phyloP scores from a whole-genome alignment of 805 yeast genomes.

The Nakazawaea sp. region DNA sequence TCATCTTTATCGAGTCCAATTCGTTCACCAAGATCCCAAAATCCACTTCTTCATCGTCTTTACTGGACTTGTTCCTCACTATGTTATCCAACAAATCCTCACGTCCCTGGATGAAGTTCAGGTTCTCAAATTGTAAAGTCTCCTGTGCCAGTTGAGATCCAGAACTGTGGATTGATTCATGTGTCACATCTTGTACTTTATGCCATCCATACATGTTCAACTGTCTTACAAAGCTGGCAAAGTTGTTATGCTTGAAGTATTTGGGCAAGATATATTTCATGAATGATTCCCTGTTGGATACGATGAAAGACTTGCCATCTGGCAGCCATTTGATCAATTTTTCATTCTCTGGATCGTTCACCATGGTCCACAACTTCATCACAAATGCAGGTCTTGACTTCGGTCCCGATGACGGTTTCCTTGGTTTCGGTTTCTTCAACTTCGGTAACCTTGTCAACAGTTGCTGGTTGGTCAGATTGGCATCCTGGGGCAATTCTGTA shows the following conservation, averaged over 20 bases:
- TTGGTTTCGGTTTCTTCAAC: conserved; percentile 12
- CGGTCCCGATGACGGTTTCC: conserved; percentile 13
- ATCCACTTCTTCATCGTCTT: conserved; percentile 38
- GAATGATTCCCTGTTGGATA: conserved; percentile 75
- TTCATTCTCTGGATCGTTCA: conserved; percentile 68
- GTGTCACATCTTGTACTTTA: conserved; percentile 86
- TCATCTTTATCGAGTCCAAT: conserved; percentile 65
- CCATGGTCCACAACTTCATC: conserved; percentile 92
- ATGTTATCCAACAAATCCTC: conserved; percentile 85
- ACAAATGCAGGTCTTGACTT: conserved; percentile 85
- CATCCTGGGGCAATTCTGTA: not conserved
- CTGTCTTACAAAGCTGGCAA: conserved; percentile 94
- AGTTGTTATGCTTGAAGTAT: conserved; percentile 91
- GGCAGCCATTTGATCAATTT: conserved; percentile 77
- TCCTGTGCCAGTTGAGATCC: conserved; percentile 49
- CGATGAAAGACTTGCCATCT: conserved; percentile 83
- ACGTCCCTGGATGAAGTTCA: conserved; percentile 65
- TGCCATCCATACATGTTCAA: conserved; percentile 99
- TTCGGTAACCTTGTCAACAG: conserved; percentile 5
- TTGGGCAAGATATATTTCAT: conserved; percentile 81
- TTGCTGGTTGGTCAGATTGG: not conserved
- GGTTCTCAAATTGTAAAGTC: conserved; percentile 82
- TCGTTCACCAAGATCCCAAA: conserved; percentile 55
- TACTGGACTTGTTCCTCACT: conserved; percentile 58
- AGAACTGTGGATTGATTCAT: conserved; percentile 54